Base-by-base conservation (phyloP, 495 filamentous ascomycete species). In the Annulohypoxylon moriforme region DNA sequence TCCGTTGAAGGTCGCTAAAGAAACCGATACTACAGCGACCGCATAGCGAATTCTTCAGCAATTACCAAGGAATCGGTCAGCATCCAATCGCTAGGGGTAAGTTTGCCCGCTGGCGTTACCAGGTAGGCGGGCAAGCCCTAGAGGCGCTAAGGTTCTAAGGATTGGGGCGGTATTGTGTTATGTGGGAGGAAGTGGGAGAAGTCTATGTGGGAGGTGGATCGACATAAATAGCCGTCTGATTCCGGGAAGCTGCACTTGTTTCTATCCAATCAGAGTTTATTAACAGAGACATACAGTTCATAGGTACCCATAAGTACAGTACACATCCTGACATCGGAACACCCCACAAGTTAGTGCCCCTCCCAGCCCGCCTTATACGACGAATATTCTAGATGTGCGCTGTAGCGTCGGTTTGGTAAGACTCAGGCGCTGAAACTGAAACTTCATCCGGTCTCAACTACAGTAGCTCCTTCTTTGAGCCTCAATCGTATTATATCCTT, bases 61-160 rank as follows among this genome's bases (percentile, higher is more conserved):
- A 76, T 76, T 76, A 76, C 68, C 60, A 76, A 76, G 36, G 44
- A 31, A 76, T 76, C 60, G 61, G 74, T 76, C 74, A 76, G 74
- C 74, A 69, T 11, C 29, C 29, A 34, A 20, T 34, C 14, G 53
- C 38, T 38, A 9, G 53, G 29, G 53, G 2, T 52, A 5, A 25
- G 22, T 25, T 18, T 20, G 40, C n/a, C 40, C 40, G 40, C 9
- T 44, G 40, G 40, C n/a, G 40, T 18, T 44, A 40, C 36, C 34
- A n/a, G n/a, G n/a, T 38, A 38, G 9, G 13, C 11, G 36, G 33
- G 33, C 33, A 2, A 36, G 3, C 7, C 33, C 9, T 11, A 36
- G 33, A n/a, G 14, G 11, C 10, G 1, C 8, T 1, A 1, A 36
- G 11, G 8, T 36, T 29, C 27, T 6, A 29, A 29, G 27, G 27